Conservation (phyloP, 805 yeast species). For the Kuraishia piskuri region DNA sequence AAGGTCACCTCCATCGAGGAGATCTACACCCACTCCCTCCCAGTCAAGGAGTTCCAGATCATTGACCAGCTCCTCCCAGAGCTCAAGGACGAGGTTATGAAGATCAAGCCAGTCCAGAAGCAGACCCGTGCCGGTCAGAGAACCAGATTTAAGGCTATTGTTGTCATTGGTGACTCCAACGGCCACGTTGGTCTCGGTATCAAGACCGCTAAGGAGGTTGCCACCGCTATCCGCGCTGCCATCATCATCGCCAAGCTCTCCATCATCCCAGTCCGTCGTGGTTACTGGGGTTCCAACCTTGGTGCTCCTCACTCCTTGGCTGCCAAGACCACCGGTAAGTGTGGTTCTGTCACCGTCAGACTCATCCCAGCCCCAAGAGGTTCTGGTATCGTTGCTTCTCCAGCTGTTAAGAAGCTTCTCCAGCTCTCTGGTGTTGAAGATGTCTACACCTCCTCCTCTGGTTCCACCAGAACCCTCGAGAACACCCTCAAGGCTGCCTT, state of each 20-base stretch:
- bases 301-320: conserved; percentile 99
- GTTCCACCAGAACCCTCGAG: conserved; percentile 99
- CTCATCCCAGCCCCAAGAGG: conserved; percentile 99
- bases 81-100: conserved; percentile 98
- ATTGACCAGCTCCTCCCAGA: conserved; percentile 93
- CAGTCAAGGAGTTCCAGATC: conserved; percentile 99
- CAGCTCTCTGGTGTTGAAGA: conserved; percentile 99
- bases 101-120: conserved; percentile 99
- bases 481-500: conserved; percentile 99
- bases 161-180: conserved; percentile 98
- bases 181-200: conserved; percentile 99
- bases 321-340: conserved; percentile 97
- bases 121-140: conserved; percentile 99
- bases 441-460: conserved; percentile 97
- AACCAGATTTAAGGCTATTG: conserved; percentile 99
- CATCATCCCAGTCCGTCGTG: conserved; percentile 99
- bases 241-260: conserved; percentile 98
- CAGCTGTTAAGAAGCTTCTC: conserved; percentile 97
- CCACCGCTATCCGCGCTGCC: conserved; percentile 99
- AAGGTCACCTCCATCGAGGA: conserved; percentile 95
- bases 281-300: conserved; percentile 99
- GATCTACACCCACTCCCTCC: conserved; percentile 98
- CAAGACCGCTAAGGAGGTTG: conserved; percentile 99
- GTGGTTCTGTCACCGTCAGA: conserved; percentile 99
- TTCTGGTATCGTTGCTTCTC: conserved; percentile 99